These are phyloP conservation scores for Kwoniella newhampshirensis DNA, from an alignment of 768 basidiomycete species.

Conservation along the genomic window DNA sequence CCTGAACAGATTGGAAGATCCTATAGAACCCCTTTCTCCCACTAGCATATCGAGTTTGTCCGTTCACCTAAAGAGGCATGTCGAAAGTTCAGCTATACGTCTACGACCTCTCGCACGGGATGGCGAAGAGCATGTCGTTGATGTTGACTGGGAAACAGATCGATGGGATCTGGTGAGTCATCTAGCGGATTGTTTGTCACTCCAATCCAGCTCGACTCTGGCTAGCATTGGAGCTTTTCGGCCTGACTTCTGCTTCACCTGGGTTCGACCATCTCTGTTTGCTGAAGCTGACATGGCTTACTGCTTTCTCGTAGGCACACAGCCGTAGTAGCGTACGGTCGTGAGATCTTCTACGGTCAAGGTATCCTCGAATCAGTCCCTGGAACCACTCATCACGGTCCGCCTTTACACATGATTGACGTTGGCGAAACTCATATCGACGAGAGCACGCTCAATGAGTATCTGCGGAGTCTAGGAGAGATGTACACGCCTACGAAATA, in stretches of 20 bases:
- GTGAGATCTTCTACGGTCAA: slow-evolving; percentile 86
- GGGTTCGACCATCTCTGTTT: not conserved
- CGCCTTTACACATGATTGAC: slow-evolving; percentile 42
- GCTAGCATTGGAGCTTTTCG: not conserved
- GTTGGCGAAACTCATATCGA: slow-evolving; percentile 60
- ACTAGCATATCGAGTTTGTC: too few species aligned
- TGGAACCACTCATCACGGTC: slow-evolving; percentile 67
- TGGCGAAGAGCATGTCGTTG: slow-evolving; percentile 73
- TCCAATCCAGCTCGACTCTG: not conserved
- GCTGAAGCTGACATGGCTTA: slow-evolving; percentile 1
- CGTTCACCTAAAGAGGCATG: slow-evolving; percentile 26
- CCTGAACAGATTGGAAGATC: too few species aligned
- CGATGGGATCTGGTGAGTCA: slow-evolving; percentile 81
- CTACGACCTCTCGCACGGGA: slow-evolving; percentile 85
- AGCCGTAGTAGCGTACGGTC: slow-evolving; percentile 79
- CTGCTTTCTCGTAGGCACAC: slow-evolving; percentile 80
- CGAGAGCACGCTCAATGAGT: slow-evolving; percentile 80
- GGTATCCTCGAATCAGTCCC: slow-evolving; percentile 73
- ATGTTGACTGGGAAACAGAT: slow-evolving; percentile 85
- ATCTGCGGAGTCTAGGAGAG: slow-evolving; percentile 68
- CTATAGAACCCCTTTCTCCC: too few species aligned
- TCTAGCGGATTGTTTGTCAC: not conserved
- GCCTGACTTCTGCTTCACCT: too few species aligned
- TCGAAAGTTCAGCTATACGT: slow-evolving; percentile 74
- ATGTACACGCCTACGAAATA: slow-evolving; percentile 85